phyloP scores from a whole-genome alignment of 78 protist genomes.

The Planoprotostelium fungivorum region DNA sequence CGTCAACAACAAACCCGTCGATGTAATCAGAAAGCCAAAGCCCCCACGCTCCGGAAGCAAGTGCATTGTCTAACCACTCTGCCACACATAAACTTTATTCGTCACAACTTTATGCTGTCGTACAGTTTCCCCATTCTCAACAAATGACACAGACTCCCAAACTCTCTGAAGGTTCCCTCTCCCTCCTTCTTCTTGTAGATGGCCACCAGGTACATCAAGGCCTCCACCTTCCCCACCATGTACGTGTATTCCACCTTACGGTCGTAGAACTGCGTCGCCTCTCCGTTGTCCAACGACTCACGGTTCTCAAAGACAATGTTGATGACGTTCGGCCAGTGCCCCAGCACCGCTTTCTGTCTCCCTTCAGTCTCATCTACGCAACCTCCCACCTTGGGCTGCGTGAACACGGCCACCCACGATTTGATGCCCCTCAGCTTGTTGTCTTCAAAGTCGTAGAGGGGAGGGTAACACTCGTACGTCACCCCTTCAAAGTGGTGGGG shows the following conservation, averaged over 20 bases:
- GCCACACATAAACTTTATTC: too few relatives aligned
- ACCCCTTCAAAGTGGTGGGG: not conserved
- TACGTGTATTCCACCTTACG: not conserved
- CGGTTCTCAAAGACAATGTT: not conserved
- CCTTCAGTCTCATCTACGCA: not conserved
- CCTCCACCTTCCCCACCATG: not conserved
- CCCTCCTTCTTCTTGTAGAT: not conserved
- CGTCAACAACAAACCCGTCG: too few relatives aligned
- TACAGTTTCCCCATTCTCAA: not conserved
- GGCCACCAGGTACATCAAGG: not conserved
- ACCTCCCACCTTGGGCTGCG: not conserved
- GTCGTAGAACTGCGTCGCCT: not conserved
- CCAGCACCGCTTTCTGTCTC: not conserved
- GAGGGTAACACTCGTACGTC: not conserved
- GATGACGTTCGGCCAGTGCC: not conserved
- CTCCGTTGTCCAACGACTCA: not conserved
- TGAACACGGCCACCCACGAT: not conserved
- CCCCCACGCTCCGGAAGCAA: too few relatives aligned
- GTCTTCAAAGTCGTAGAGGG: not conserved
- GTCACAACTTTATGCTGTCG: not conserved
- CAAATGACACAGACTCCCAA: not conserved
- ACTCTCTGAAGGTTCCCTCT: not conserved
- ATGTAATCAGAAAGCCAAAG: too few relatives aligned
- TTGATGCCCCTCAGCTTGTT: not conserved
- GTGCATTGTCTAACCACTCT: too few relatives aligned